Evolutionary conservation across 768 basidiomycete species (phyloP), one percentile per base, ranked within the genome.

Genomic region (Suillus ampliporus): DNA sequence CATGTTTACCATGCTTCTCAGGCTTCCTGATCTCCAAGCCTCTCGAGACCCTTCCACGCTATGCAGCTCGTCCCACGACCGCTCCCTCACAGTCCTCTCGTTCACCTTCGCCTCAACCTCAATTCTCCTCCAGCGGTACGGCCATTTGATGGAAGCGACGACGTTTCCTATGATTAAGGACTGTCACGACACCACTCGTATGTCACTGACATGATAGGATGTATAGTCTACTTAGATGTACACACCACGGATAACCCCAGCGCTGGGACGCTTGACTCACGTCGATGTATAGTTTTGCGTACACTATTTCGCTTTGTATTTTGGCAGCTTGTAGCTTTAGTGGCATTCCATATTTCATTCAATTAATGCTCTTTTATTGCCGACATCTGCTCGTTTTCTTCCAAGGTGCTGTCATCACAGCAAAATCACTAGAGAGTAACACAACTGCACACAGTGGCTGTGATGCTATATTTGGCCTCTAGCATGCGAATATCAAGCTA

Each of bases 11-110:
- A 3, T 48, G 60, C 11, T 57, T 35, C 28, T 48, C 54, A 83
- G 83, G 84, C 23, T 88, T 81, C 72, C 70, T 88, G 50, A 82
- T 89, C 66, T 83, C 84, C 50, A 87, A 83, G 65, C 89, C 89
- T 28, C 74, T 87, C 5, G 87, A 89, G 71, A 74, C 85, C 0
- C 76, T 89, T 23, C 89, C 89, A 11, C 82, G 86, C 26, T 88
- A 89, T 65, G 82, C 80, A 6, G 67, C 82, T 53, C 77, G 73
- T 58, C 73, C 81, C 19, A 74, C 72, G 37, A 76, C 71, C 21
- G 44, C 64, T 35, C 70, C 61, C 23, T 64, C 67, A 47, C 5
- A 14, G 17, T 52, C 61, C 13, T 68, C 76, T 10, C 74, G 69
- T 23, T 54, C 76, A 28, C 66, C 66, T 13, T 43, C 64, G 3